phyloP scores from a whole-genome alignment of 169 alveolate genomes.

The Ichthyophthirius multifiliis region DNA sequence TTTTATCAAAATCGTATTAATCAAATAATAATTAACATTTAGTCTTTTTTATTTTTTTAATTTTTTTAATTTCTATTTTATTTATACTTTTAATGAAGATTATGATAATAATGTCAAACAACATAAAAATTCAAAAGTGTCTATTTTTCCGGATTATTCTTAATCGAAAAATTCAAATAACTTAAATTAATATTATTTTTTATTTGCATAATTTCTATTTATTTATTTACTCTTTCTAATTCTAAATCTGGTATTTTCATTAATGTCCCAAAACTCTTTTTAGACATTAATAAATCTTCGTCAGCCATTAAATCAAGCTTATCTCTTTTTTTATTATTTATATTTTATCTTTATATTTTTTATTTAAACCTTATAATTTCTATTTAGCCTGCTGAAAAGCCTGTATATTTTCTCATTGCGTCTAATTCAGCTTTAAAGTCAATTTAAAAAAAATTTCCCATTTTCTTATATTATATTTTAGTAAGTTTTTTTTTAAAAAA shows the following conservation, averaged over 20 bases:
- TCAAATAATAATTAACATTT: conserved; percentile 53
- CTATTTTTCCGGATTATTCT: conserved; percentile 54
- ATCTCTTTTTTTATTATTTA: conserved; percentile 16
- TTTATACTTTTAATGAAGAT: conserved; percentile 6
- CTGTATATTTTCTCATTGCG: not conserved
- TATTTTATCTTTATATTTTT: too few relatives aligned
- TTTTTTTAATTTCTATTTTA: too few relatives aligned
- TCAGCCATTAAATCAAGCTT: conserved; percentile 37
- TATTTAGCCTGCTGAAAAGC: not conserved
- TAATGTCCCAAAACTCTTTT: conserved; percentile 6
- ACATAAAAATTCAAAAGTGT: conserved; percentile 57
- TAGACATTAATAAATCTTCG: conserved; percentile 25
- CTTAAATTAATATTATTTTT: not conserved
- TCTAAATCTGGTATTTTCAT: conserved; percentile 26
- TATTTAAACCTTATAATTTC: not conserved
- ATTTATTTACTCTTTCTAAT: not conserved
- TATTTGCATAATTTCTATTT: not conserved
- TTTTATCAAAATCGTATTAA: conserved; percentile 67
- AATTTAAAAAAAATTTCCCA: not conserved
- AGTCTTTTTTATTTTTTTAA: too few relatives aligned
- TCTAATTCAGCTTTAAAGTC: not conserved
- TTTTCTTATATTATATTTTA: too few relatives aligned
- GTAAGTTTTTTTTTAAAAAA: too few relatives aligned
- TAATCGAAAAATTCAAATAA: conserved; percentile 54
- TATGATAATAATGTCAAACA: conserved; percentile 54